A percentile compares a stretch with the other conserved stretches of the same genome.
phyloP scores from a whole-genome alignment of 2,329 filamentous ascomycete species.

The Meredithiella fracta region DNA sequence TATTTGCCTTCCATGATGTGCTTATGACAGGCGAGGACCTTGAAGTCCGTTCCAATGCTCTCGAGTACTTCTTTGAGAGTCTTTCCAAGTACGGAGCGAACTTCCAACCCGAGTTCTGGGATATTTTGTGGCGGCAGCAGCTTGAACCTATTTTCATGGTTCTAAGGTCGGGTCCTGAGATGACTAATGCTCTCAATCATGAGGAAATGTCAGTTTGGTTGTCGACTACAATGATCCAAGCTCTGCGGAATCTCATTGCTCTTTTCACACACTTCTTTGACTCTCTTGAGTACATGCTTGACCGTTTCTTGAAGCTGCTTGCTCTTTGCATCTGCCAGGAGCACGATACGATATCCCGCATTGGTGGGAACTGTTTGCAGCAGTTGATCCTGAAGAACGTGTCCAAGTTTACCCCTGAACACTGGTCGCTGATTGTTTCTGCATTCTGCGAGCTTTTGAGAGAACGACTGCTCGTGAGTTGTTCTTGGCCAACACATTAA shows the following conservation, averaged over 20 bases:
- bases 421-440: slow-evolving; percentile 90
- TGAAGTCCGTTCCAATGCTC: slow-evolving; percentile 76
- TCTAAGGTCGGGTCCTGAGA: slow-evolving; percentile 85
- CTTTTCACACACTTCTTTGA: slow-evolving; percentile 98
- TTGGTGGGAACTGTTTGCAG: slow-evolving; percentile 95
- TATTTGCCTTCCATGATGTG: slow-evolving; percentile 97
- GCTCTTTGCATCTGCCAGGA: slow-evolving; percentile 97
- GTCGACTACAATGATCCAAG: slow-evolving; percentile 98
- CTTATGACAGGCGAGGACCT: slow-evolving; percentile 98
- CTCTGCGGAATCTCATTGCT: slow-evolving; percentile 92
- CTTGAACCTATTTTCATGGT: slow-evolving; percentile 98
- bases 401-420: slow-evolving; percentile 66
- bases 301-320: slow-evolving; percentile 86
- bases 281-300: slow-evolving; percentile 90
- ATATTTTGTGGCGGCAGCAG: slow-evolving; percentile 91
- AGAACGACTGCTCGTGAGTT: slow-evolving; percentile 88
- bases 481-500: slow-evolving; percentile 62
- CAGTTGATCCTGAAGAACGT: slow-evolving; percentile 95
- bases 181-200: slow-evolving; percentile 86
- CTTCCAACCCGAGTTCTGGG: slow-evolving; percentile 92
- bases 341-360: slow-evolving; percentile 94
- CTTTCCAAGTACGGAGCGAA: slow-evolving; percentile 78
- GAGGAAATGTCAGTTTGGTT: slow-evolving; percentile 97
- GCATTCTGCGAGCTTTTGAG: slow-evolving; percentile 94
- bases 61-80: slow-evolving; percentile 94